phyloP scores from a whole-genome alignment of 2,329 filamentous ascomycete genomes.

The Fusarium sp. region DNA sequence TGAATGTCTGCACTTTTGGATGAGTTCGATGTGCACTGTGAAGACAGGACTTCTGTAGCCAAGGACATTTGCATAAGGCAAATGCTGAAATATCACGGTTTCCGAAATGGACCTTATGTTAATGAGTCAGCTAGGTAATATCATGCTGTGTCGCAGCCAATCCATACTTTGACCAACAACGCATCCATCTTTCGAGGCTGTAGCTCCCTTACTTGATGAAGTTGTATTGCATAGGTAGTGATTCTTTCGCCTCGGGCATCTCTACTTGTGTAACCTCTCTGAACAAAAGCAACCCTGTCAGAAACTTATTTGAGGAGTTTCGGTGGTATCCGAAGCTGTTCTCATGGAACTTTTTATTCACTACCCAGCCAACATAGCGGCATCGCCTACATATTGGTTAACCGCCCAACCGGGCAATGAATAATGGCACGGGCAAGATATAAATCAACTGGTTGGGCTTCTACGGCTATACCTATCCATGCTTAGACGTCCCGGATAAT shows the following conservation, averaged over 20 bases:
- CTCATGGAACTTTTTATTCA: not conserved
- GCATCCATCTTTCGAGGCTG: not conserved
- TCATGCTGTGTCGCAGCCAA: not conserved
- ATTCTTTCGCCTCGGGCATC: not conserved
- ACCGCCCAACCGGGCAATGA: conserved; percentile 10
- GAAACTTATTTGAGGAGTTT: not conserved
- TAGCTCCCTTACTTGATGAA: not conserved
- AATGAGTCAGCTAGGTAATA: conserved; percentile 4
- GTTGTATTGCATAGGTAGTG: not conserved
- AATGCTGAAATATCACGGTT: not conserved
- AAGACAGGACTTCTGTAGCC: not conserved
- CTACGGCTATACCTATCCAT: not conserved
- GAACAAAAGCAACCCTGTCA: not conserved
- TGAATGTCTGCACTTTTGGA: not conserved
- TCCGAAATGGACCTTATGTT: conserved; percentile 4
- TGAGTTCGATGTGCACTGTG: conserved; percentile 1
- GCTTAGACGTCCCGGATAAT: not conserved
- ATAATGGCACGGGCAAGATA: conserved; percentile 9
- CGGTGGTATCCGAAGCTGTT: not conserved
- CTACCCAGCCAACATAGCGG: not conserved
- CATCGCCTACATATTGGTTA: not conserved
- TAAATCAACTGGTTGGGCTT: not conserved
- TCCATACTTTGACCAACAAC: not conserved
- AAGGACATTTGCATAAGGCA: not conserved
- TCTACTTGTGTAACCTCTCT: not conserved